Evolutionary conservation across 108 stramenopile species (phyloP), one percentile per base, ranked within the genome.

Genomic region (Nannochloropsis gaditana): DNA sequence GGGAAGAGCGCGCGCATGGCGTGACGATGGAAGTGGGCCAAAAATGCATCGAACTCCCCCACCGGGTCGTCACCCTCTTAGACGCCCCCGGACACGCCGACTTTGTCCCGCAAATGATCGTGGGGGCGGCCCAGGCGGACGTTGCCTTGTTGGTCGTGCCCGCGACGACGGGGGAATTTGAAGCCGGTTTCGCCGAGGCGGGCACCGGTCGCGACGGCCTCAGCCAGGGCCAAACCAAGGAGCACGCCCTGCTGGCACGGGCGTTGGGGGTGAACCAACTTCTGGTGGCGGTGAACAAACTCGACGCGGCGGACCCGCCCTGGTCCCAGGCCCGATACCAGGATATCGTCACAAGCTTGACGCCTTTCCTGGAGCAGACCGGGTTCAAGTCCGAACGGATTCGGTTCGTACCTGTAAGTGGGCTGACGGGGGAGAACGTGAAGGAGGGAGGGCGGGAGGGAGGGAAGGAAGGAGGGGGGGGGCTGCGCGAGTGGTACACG

Each of bases 271-370:
- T 98, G 44, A 93, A 93, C 84, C 96, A 97, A 91, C 91, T 98
- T 93, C 94, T 98, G 92, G 96, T 97, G 42, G 95, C 92, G 73
- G 84, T 94, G n/a, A 98, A 96, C 93, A 97, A 98, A 90, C 96
- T 98, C 94, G 97, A 98, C 86, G 93, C 44, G 5, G 82, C 89
- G 15, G 88, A 88, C 41, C 89, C 89, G 9, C 87, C 91, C 80
- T 94, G 93, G 93, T 85, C 86, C 59, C 44, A 92, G 59, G 90
- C 31, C 21, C 90, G 93, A 10, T 94, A 92, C 90, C 87, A 94
- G 21, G 83, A 90, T 15, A 92, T 94, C 82, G 86, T 87, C 45
- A 83, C 81, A 41, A 43, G 50, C 21, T 86, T 93, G 83, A 81
- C 81, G 44, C 82, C 83, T 21, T 94, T 93, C 86, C 88, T 94